These are phyloP conservation scores for Pythium folliculosum DNA, from an alignment of 352 stramenopile genomes.

Conservation along the genomic window DNA sequence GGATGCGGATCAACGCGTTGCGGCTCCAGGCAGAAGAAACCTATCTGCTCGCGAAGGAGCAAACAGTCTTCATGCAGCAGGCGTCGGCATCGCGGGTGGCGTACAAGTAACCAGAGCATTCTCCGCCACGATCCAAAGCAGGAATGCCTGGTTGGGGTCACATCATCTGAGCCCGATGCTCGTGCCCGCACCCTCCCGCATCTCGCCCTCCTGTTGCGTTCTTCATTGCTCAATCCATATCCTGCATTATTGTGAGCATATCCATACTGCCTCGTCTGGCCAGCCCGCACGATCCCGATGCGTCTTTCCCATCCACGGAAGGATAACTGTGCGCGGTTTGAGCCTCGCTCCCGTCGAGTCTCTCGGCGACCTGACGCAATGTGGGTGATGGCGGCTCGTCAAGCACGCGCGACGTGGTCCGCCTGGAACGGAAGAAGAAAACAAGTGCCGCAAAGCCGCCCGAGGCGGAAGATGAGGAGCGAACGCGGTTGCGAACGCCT, in stretches of 20 bases:
- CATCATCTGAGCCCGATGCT: not conserved
- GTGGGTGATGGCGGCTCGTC: not conserved
- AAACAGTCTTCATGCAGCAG: constrained; percentile 12
- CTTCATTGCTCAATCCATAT: not conserved
- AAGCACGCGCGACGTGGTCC: not conserved
- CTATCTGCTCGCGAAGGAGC: constrained; percentile 19
- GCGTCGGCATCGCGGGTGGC: not conserved
- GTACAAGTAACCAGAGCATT: not conserved
- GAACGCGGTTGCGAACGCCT: too few relatives aligned
- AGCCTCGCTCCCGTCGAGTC: not conserved
- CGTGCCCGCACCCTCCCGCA: too few relatives aligned
- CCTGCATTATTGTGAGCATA: not conserved
- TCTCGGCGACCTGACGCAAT: not conserved
- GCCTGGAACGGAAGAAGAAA: constrained; percentile 1
- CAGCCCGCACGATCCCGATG: not conserved
- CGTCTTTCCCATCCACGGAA: not conserved
- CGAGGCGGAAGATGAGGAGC: too few relatives aligned
- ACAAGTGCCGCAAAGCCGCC: too few relatives aligned
- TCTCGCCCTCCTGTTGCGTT: too few relatives aligned
- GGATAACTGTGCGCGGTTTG: not conserved
- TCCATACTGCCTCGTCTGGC: not conserved
- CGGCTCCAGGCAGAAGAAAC: constrained; percentile 22
- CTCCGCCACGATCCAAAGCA: not conserved
- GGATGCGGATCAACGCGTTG: constrained; percentile 19
- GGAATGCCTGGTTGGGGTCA: not conserved